These are phyloP conservation scores for Podosphaera fusca DNA, from an alignment of 2,329 filamentous ascomycete genomes.

Conservation along the genomic window DNA sequence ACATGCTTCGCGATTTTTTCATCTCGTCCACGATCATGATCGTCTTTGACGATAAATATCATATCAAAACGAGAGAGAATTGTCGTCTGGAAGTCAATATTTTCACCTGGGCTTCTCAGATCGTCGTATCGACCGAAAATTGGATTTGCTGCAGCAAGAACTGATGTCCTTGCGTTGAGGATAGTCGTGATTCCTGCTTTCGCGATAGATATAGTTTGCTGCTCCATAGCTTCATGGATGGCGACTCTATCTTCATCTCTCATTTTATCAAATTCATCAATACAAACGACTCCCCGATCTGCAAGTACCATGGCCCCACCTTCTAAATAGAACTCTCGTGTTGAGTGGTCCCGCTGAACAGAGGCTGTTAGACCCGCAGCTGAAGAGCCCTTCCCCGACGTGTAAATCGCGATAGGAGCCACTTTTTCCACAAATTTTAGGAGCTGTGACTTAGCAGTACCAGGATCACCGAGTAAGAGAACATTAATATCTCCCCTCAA, in stretches of 20 bases:
- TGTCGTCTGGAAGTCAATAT: conserved; percentile 97
- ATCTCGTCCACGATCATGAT: conserved; percentile 73
- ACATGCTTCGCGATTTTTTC: conserved; percentile 91
- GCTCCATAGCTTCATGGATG: conserved; percentile 99
- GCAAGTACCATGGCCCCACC: conserved; percentile 96
- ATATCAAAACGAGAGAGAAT: conserved; percentile 97
- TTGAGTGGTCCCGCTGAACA: conserved; percentile 77
- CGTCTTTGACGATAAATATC: conserved; percentile 97
- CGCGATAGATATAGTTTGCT: conserved; percentile 96
- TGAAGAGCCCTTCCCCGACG: conserved; percentile 91
- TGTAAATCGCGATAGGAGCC: conserved; percentile 93
- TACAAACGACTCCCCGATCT: conserved; percentile 90
- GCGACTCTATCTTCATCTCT: conserved; percentile 91
- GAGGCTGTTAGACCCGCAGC: conserved; percentile 94
- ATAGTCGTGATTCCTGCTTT: conserved; percentile 98
- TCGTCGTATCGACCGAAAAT: conserved; percentile 97
- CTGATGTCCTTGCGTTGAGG: conserved; percentile 82
- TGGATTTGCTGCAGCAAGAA: conserved; percentile 85
- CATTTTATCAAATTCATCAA: conserved; percentile 99
- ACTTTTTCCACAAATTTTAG: conserved; percentile 95
- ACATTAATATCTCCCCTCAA: conserved; percentile 96
- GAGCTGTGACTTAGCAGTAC: conserved; percentile 92
- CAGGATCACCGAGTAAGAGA: conserved; percentile 82
- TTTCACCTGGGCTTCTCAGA: conserved; percentile 90
- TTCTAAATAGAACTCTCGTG: conserved; percentile 91